Base-by-base conservation (phyloP, 2,329 filamentous ascomycete species). In the Cytospora schulzeri region DNA sequence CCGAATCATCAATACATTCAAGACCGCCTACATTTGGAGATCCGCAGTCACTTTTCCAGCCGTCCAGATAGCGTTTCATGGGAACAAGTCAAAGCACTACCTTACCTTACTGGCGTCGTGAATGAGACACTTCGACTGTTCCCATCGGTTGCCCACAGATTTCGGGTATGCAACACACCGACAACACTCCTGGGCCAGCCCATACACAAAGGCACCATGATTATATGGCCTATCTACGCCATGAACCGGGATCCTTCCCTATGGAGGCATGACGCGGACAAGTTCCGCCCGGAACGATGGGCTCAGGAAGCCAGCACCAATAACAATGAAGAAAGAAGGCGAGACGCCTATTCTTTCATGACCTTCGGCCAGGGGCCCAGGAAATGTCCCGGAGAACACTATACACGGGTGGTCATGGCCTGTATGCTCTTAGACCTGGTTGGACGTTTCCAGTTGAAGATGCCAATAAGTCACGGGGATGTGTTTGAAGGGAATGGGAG, bases 101-200 rank as follows among this genome's bases (percentile, higher is more conserved):
- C 55, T 12, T 48, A 48, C n/a, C 38, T 57, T 7, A 29, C 15
- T 41, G 55, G 55, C 26, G 26, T 57, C 24, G 55, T 48, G 2
- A 57, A 57, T 22, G 55, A 57, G 15, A 29, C 55, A 19, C 55
- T 57, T 15, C 31, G 55, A 11, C 17, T 57, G 15, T 48, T 45
- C 38, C 55, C 38, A 26, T 57, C 55, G 11, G 38, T 57, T 41
- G 55, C 55, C n/a, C 55, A 48, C 38, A 57, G 55, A 19, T 57
- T 15, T 22, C 24, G 55, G 1, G 19, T 57, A 8, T 57, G 35
- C 24, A 57, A 29, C 19, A 48, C 55, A 7, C 35, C 24, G 12
- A 57, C 55, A 22, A 57, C 35, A 17, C 35, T 48, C 1, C 55
- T 57, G 19, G 35, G 24, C 7, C 35, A 48, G 35, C 4, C 9